These are phyloP conservation scores for Plasmodium inui DNA, from an alignment of 169 alveolate genomes.

Conservation along the genomic window DNA sequence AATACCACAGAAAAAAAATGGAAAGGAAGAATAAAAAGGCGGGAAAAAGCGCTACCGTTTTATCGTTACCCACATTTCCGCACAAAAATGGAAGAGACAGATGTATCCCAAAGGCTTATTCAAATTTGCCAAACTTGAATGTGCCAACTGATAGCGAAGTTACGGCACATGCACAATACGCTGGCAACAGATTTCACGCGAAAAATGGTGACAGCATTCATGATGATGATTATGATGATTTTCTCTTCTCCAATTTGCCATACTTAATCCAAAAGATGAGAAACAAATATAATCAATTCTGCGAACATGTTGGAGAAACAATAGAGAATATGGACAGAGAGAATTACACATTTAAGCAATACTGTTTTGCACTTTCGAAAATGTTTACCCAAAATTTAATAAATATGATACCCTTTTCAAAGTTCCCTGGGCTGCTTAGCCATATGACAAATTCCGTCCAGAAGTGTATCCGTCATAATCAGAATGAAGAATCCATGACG, in stretches of 20 bases:
- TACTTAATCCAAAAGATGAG: neutral
- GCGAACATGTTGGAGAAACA: constrained; percentile 45
- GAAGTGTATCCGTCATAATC: neutral
- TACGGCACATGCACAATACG: neutral
- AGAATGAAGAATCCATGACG: neutral
- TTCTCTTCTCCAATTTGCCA: constrained; percentile 6
- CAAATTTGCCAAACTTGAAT: constrained; percentile 24
- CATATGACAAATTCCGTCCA: neutral
- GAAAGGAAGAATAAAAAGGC: neutral
- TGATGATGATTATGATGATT: constrained; percentile 7
- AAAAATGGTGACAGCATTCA: neutral
- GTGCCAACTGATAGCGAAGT: neutral
- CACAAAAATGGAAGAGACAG: constrained; percentile 25
- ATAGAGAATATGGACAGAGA: constrained; percentile 17
- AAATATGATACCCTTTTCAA: constrained; percentile 23
- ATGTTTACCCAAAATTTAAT: constrained; percentile 6
- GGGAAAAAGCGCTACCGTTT: neutral
- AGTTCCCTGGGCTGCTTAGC: constrained; percentile 13
- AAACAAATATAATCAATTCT: constrained; percentile 29
- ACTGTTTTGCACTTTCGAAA: constrained; percentile 48
- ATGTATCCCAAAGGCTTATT: constrained; percentile 20
- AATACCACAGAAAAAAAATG: constrained; percentile 11
- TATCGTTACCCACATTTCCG: constrained; percentile 37
- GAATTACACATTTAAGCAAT: constrained; percentile 34
- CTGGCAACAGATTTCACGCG: neutral